Percentiles rank a stretch among this genome's conserved stretches.
These are phyloP conservation scores for Irpex lacteus DNA, from an alignment of 1,284 basidiomycete genomes.

Conservation along the genomic window DNA sequence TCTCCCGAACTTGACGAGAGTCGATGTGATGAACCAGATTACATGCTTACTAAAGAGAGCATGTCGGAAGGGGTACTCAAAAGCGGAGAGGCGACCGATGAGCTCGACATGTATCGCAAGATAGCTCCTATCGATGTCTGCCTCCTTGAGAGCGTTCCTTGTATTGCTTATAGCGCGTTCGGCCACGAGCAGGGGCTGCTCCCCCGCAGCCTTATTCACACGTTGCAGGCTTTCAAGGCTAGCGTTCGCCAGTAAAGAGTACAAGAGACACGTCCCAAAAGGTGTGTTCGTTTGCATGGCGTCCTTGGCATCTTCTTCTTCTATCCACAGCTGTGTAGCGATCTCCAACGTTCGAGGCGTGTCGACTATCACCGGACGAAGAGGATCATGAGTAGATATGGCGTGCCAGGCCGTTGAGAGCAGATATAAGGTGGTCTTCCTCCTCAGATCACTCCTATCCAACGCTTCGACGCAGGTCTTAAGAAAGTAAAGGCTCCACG, in stretches of 20 bases:
- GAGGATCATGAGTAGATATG: slow-evolving; percentile 15
- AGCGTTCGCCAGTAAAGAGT: slow-evolving; percentile 26
- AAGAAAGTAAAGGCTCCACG: slow-evolving; percentile 36
- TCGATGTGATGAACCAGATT: slow-evolving; percentile 29
- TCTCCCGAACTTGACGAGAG: slow-evolving; percentile 27
- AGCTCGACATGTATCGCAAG: slow-evolving; percentile 29
- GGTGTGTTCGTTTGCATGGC: slow-evolving; percentile 23
- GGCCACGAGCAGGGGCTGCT: slow-evolving; percentile 27
- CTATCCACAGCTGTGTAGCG: slow-evolving; percentile 32
- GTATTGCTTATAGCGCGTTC: slow-evolving; percentile 29
- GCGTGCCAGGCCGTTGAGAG: neutral
- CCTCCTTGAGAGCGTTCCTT: slow-evolving; percentile 8
- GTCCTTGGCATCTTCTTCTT: slow-evolving; percentile 27
- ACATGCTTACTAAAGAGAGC: slow-evolving; percentile 31
- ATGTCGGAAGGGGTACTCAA: slow-evolving; percentile 28
- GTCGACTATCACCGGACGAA: slow-evolving; percentile 28
- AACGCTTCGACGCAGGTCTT: slow-evolving; percentile 22
- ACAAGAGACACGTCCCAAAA: slow-evolving; percentile 16
- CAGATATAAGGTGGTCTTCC: slow-evolving; percentile 27
- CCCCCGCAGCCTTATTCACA: slow-evolving; percentile 25
- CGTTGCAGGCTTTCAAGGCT: slow-evolving; percentile 25
- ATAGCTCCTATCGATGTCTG: neutral
- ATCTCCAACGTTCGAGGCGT: slow-evolving; percentile 33
- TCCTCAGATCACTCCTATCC: slow-evolving; percentile 13
- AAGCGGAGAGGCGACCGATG: slow-evolving; percentile 24